Base-by-base conservation (phyloP, 176 grass and related monocot species). In the Hsuehochloa calcarea region DNA sequence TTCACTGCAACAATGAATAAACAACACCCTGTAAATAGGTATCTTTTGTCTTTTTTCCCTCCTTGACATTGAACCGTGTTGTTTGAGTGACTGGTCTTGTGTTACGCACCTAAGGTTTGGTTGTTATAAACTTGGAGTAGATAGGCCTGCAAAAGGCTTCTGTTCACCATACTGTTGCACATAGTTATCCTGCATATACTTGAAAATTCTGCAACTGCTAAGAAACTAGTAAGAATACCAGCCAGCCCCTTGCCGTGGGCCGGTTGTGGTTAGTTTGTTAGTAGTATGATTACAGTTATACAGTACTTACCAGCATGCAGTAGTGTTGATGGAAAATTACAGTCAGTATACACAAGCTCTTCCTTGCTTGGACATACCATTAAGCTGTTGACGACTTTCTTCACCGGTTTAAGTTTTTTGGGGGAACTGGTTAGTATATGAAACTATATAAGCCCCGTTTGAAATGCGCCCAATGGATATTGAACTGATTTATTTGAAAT, bases 1-100 rank as follows among this genome's bases (percentile, higher is more conserved):
- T 29, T 85, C 6, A 69, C 78, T 27, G 25, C 23, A 31, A 8
- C 41, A 43, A 84, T 84, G 51, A 90, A 90, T 87, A 90, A 90
- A 44, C 6, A 34, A 80, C 54, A 67, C 16, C 75, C 34, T 91
- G 89, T 91, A 91, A 84, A 87, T 91, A 91, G 50, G 80, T 47
- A 79, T 4, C 62, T 76, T 74, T 63, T 7, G 5, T 9, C 68
- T 34, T 75, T 80, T 67, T 31, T 50, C 17, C 47, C 46, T 68
- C 22, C 64, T 59, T 80, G 84, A 70, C 80, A 75, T n/a, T 51
- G 4, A 62, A 64, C 16, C 13, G 26, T 90, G 83, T 87, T 87
- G 87, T 77, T 89, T 72, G 78, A 71, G 65, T 82, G 72, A 79
- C 66, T 79, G 82, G 40, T 66, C 39, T 49, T 74, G 83, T 65